Evolutionary conservation across 176 grass and related monocot species (phyloP).

Genomic region (Leersia perrieri): DNA sequence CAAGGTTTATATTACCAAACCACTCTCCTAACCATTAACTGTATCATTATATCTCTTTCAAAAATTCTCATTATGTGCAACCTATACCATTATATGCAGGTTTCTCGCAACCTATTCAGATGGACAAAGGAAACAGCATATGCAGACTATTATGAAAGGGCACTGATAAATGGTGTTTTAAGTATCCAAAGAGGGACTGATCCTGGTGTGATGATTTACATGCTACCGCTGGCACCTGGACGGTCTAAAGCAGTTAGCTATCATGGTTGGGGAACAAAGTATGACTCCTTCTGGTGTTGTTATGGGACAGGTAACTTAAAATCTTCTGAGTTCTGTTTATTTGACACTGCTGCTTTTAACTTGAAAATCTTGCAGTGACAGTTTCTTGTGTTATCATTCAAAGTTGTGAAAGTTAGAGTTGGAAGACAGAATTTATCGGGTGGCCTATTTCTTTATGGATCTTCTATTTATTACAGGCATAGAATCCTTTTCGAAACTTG

Average conservation of each 20-base stretch:
- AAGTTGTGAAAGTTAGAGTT: not conserved
- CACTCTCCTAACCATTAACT: not conserved
- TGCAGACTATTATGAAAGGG: constrained; percentile 95
- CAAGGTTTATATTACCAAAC: constrained; percentile 48
- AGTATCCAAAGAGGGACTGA: constrained; percentile 90
- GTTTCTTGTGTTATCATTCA: not conserved
- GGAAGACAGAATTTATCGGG: not conserved
- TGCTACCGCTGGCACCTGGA: constrained; percentile 78
- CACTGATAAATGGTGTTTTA: constrained; percentile 88
- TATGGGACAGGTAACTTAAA: constrained; percentile 80
- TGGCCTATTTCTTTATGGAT: constrained; percentile 5
- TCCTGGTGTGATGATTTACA: constrained; percentile 94
- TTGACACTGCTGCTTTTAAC: not conserved
- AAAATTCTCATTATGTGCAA: constrained; percentile 13
- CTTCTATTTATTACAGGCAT: constrained; percentile 52
- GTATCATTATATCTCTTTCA: not conserved
- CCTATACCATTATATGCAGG: constrained; percentile 20
- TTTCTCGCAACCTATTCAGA: constrained; percentile 90
- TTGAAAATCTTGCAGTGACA: not conserved
- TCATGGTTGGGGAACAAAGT: constrained; percentile 93
- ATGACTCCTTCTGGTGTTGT: constrained; percentile 93
- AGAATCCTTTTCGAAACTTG: constrained; percentile 94
- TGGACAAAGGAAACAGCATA: constrained; percentile 92
- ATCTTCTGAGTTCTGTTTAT: not conserved
- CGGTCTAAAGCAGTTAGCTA: constrained; percentile 81